Percentiles rank a stretch among this genome's conserved stretches.
Evolutionary conservation across 2,329 filamentous ascomycete genomes (phyloP).

Genomic region (Colletotrichum brevisporum): DNA sequence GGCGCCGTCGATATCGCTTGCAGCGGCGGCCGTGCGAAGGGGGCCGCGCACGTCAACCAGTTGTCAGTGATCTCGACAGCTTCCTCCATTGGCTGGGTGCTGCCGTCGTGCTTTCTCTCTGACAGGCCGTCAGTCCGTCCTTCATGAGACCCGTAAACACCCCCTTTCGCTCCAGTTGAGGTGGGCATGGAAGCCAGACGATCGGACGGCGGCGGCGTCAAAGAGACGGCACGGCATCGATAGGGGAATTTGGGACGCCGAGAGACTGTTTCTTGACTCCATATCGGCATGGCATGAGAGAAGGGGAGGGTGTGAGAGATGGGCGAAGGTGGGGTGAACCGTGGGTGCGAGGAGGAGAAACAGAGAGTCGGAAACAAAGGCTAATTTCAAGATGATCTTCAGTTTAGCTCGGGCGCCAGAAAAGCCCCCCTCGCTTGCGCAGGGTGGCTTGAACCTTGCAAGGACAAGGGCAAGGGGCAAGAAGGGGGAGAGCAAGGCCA

Average conservation of each 20-base stretch:
- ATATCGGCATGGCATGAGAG: conserved; percentile 33
- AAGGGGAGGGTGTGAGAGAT: not conserved
- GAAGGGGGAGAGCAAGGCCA: conserved; percentile 11
- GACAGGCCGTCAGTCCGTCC: conserved; percentile 9
- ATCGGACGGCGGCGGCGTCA: conserved; percentile 28
- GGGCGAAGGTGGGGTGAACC: conserved; percentile 1
- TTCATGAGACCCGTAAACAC: conserved; percentile 1
- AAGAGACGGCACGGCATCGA: conserved; percentile 33
- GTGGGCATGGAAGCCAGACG: conserved; percentile 5
- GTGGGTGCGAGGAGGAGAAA: conserved; percentile 24
- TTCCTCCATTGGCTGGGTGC: conserved; percentile 7
- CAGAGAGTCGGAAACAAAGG: conserved; percentile 42
- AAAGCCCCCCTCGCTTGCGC: conserved; percentile 41
- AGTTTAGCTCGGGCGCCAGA: conserved; percentile 40
- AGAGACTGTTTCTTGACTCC: conserved; percentile 34
- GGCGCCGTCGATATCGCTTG: conserved; percentile 37
- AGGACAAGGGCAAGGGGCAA: conserved; percentile 21
- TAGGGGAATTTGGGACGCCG: conserved; percentile 21
- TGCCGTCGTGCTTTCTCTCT: conserved; percentile 25
- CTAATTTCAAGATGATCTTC: conserved; percentile 42
- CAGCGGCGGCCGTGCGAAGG: conserved; percentile 36
- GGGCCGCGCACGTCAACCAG: conserved; percentile 28
- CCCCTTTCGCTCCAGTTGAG: not conserved
- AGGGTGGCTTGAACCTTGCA: conserved; percentile 40
- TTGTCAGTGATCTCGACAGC: conserved; percentile 24